Conservation (phyloP, 768 basidiomycete species). For the Mycena filopes region DNA sequence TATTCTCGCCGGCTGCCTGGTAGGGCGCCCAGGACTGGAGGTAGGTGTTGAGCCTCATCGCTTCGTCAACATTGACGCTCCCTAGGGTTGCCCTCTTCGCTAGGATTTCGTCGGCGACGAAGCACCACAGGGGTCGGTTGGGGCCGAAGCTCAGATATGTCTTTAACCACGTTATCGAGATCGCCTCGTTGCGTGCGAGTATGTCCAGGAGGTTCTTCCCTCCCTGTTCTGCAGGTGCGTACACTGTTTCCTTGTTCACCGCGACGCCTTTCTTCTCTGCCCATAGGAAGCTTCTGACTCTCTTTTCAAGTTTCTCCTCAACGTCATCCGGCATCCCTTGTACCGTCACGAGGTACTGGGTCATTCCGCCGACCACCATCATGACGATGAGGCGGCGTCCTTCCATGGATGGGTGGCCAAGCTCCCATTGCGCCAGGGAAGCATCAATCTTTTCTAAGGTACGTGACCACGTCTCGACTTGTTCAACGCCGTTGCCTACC, state of each 20-base stretch:
- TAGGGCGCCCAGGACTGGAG: neutral
- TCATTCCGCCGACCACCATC: conserved; percentile 33
- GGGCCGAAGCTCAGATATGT: no score
- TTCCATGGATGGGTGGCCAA: conserved; percentile 25
- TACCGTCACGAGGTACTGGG: conserved; percentile 33
- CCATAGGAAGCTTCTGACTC: conserved; percentile 11
- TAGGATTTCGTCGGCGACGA: no score
- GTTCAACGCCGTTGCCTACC: conserved; percentile 7
- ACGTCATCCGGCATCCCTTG: conserved; percentile 37
- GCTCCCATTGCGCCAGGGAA: conserved; percentile 18
- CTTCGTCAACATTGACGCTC: neutral
- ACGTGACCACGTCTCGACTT: conserved; percentile 3
- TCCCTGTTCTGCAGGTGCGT: conserved; percentile 11
- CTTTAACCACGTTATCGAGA: no score
- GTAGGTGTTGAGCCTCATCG: neutral
- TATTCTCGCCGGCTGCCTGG: neutral
- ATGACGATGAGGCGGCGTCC: conserved; percentile 18
- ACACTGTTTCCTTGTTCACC: conserved; percentile 1
- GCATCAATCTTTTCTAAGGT: conserved; percentile 21
- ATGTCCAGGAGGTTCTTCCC: no score
- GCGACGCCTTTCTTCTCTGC: conserved; percentile 2
- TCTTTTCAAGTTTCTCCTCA: neutral
- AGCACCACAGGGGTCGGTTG: no score
- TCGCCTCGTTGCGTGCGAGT: no score
- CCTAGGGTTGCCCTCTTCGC: no score